Evolutionary conservation across 371 early-diverging fungal species (phyloP), one percentile per base, ranked within the genome.

Genomic region (Mortierella sp.): DNA sequence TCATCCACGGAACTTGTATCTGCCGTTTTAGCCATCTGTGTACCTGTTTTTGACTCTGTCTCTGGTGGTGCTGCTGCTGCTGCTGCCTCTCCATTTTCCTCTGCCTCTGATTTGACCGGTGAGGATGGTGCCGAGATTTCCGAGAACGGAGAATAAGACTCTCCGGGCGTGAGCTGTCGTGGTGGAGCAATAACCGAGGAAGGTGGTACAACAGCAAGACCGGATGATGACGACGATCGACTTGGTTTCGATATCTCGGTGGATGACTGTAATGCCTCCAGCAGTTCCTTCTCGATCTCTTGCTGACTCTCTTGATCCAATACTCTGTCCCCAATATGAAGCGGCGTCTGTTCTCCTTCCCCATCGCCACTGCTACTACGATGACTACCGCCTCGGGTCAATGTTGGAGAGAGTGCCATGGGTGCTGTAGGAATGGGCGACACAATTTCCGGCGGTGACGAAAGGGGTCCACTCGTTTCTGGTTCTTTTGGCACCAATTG

Each of bases 71-170:
- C 34, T 10, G 34, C 34, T 34, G 4, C 34, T 34, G 10, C 34
- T 7, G 4, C 10, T 34, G 34, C 4, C 34, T 34, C 34, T 34
- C n/a, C n/a, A 51, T 43, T 34, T 16, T 13, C 53, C 39, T 41
- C 31, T 39, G 28, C 45, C 16, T 49, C 43, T 4, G 23, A 3
- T 42, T 42, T 42, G 18, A 42, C 43, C 28, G 76, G 76, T 10
- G 76, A 58, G 1, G 76, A 59, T 0, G 76, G 76, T 0, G 58
- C 65, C 7, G 76, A 74, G 24, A 74, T 65, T 55, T 74, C 76
- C 19, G 61, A 61, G 38, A 74, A 74, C 1, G 76, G 76, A 13
- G 76, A 69, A 16, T 57, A 69, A 0, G 58, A 18, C 47, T 74
- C 76, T 13, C 46, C 62, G 27, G 76, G 76, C 6, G 76, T 65